Percentiles rank a stretch among this genome's conserved stretches.
Evolutionary conservation across 176 grass and related monocot species (phyloP).

Genomic region (Phyllostachys edulis): DNA sequence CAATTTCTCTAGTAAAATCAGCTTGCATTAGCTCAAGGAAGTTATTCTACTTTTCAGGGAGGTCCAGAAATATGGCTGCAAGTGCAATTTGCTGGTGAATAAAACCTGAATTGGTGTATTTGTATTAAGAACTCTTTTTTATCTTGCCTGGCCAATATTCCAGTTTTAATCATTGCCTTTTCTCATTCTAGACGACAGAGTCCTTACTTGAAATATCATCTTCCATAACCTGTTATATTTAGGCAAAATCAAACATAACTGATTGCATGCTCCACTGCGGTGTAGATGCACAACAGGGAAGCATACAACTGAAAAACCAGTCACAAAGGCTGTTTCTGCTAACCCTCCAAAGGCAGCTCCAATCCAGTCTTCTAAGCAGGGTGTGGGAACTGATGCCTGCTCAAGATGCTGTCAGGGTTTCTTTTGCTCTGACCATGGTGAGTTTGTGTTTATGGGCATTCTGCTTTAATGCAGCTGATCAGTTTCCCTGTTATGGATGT

Average conservation of each 20-base stretch:
- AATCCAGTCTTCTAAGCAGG: slow-evolving; percentile 43
- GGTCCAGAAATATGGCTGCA: background rate
- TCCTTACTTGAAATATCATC: background rate
- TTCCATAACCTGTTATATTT: background rate
- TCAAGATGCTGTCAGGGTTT: slow-evolving; percentile 87
- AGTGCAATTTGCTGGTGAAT: background rate
- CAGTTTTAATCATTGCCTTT: background rate
- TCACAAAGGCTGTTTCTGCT: slow-evolving; percentile 59
- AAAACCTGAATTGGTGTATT: background rate
- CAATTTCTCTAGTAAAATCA: background rate
- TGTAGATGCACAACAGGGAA: slow-evolving; percentile 87
- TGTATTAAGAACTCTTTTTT: background rate
- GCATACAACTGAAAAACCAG: slow-evolving; percentile 90
- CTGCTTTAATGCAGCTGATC: background rate
- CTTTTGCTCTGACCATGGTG: slow-evolving; percentile 98
- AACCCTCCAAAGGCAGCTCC: slow-evolving; percentile 50
- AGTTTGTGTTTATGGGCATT: slow-evolving; percentile 21
- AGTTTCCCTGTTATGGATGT: background rate
- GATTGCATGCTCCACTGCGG: background rate
- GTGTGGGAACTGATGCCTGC: slow-evolving; percentile 50
- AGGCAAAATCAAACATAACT: background rate
- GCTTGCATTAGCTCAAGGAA: background rate
- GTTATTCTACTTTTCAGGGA: background rate
- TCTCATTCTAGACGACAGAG: background rate
- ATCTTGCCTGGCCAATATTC: background rate